These are phyloP conservation scores for Astragalus membranaceus DNA, from an alignment of 306 rosid genomes.

Conservation along the genomic window DNA sequence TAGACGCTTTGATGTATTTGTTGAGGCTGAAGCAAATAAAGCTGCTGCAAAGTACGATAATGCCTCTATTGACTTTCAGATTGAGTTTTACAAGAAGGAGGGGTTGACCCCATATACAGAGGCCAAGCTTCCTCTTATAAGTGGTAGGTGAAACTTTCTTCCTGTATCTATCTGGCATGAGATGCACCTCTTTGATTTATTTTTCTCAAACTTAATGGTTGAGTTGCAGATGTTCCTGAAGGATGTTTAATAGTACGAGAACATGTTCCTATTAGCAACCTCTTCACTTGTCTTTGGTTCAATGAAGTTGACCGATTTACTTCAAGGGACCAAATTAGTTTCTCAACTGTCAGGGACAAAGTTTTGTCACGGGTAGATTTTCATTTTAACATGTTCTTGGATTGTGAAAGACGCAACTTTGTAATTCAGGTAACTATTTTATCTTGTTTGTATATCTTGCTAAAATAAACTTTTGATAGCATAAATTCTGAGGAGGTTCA, in stretches of 20 bases:
- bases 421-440: slow-evolving; percentile 70
- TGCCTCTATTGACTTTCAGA: slow-evolving; percentile 84
- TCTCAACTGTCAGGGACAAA: slow-evolving; percentile 75
- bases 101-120: slow-evolving; percentile 81
- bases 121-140: slow-evolving; percentile 88
- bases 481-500: neutral
- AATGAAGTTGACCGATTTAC: slow-evolving; percentile 98
- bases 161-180: neutral
- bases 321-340: slow-evolving; percentile 91
- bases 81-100: slow-evolving; percentile 74
- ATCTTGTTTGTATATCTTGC: slow-evolving; percentile 1
- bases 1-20: slow-evolving; percentile 80
- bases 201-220: slow-evolving; percentile 24
- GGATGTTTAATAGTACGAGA: slow-evolving; percentile 85
- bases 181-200: neutral
- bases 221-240: slow-evolving; percentile 91
- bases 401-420: slow-evolving; percentile 90
- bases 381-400: slow-evolving; percentile 76
- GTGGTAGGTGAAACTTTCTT: slow-evolving; percentile 65
- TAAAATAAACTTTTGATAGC: neutral
- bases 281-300: slow-evolving; percentile 93
- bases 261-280: slow-evolving; percentile 90
- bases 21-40: slow-evolving; percentile 97
- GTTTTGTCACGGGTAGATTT: slow-evolving; percentile 53
- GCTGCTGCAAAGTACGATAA: slow-evolving; percentile 84